A percentile compares a stretch with the other conserved stretches of the same genome.
These are phyloP conservation scores for Geranium brycei DNA, from an alignment of 345 rosid genomes.

Conservation along the genomic window DNA sequence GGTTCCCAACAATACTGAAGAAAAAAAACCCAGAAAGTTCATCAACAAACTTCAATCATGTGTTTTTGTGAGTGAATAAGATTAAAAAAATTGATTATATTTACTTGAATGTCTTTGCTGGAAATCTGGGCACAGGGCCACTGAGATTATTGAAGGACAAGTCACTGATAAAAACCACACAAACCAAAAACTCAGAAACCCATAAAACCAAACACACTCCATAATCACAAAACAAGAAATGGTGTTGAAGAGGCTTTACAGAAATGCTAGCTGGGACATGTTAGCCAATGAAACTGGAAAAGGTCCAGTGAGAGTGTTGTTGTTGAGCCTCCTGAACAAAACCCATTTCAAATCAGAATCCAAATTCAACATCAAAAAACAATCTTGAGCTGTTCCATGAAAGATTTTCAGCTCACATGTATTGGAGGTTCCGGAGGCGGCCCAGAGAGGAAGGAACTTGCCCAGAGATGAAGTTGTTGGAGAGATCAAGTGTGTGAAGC, in stretches of 20 bases:
- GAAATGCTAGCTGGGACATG: conserved; percentile 81
- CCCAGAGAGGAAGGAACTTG: conserved; percentile 60
- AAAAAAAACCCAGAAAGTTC: conserved; percentile 1
- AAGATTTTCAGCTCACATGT: conserved; percentile 43
- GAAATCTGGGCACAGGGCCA: conserved; percentile 74
- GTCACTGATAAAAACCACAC: conserved; percentile 40
- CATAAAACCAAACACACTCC: background rate
- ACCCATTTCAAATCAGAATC: background rate
- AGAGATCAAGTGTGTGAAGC: conserved; percentile 87
- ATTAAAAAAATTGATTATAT: background rate
- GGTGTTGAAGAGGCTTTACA: conserved; percentile 32
- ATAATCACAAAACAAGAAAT: conserved; percentile 1
- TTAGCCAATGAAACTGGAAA: conserved; percentile 62
- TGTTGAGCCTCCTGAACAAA: conserved; percentile 68
- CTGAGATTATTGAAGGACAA: conserved; percentile 88
- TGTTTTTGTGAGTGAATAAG: conserved; percentile 8
- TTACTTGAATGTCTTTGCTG: conserved; percentile 88
- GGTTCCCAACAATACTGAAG: conserved; percentile 82
- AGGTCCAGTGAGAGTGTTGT: conserved; percentile 67
- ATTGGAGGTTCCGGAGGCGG: conserved; percentile 51
- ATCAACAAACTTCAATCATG: conserved; percentile 2
- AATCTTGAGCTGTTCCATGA: background rate
- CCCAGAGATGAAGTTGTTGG: conserved; percentile 59
- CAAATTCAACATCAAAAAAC: background rate
- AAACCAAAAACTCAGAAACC: conserved; percentile 2